phyloP scores from a whole-genome alignment of 495 filamentous ascomycete species.

The Talaromyces nanjingensis region DNA sequence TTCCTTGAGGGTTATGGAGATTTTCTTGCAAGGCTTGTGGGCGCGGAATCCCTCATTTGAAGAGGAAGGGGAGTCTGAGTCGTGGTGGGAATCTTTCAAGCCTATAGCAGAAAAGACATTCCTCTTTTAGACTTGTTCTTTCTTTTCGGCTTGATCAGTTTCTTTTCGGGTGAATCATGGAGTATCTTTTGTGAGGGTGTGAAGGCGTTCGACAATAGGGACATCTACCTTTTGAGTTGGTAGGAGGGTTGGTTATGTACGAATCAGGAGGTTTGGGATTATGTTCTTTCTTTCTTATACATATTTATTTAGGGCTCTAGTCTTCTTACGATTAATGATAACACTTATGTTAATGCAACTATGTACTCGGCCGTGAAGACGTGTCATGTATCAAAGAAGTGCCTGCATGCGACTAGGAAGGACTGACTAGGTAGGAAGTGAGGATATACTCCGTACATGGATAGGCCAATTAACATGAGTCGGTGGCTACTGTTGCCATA shows the following conservation, averaged over 20 bases:
- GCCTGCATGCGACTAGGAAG: not conserved
- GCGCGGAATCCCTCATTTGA: not conserved
- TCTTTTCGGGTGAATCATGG: not conserved
- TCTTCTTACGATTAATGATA: not conserved
- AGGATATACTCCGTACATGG: not conserved
- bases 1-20: constrained; percentile 8
- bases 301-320: not conserved
- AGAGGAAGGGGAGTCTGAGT: not conserved
- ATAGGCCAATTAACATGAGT: not conserved
- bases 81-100: constrained; percentile 11
- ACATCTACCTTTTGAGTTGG: not conserved
- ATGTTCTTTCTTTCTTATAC: not conserved
- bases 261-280: not conserved
- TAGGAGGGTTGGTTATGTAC: not conserved
- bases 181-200: not conserved
- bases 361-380: not conserved
- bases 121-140: constrained; percentile 2
- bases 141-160: not conserved
- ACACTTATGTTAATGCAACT: not conserved
- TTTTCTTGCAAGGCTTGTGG: constrained; percentile 8
- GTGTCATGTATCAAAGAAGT: not conserved
- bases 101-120: constrained; percentile 8
- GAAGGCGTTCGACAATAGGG: not conserved
- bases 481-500: not conserved
- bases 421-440: not conserved